phyloP scores from a whole-genome alignment of 139 green algal species.

The Diplosphaera chodatii region DNA sequence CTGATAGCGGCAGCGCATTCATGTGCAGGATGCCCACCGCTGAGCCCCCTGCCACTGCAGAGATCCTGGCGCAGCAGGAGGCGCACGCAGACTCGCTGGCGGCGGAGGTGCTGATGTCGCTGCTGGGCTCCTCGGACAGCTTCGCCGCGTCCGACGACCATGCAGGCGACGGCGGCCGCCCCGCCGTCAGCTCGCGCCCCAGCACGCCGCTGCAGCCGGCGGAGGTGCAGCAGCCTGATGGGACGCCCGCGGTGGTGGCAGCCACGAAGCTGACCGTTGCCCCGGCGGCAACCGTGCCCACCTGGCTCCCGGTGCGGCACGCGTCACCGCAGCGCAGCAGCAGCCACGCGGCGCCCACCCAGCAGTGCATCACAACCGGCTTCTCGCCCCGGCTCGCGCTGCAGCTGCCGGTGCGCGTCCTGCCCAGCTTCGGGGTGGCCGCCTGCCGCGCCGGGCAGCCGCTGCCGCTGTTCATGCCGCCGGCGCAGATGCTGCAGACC shows the following conservation, averaged over 20 bases:
- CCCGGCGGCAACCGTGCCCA: too few species aligned
- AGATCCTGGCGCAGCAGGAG: neutral
- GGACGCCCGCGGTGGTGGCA: too few species aligned
- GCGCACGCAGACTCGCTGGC: conserved; percentile 8
- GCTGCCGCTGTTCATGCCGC: neutral
- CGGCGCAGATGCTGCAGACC: neutral
- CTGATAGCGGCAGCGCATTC: too few species aligned
- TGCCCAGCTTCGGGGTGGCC: too few species aligned
- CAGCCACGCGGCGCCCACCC: neutral
- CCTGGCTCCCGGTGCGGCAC: too few species aligned
- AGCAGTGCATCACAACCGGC: neutral
- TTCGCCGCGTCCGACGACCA: neutral
- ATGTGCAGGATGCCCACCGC: too few species aligned
- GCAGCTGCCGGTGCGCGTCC: too few species aligned
- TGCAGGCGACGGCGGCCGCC: too few species aligned
- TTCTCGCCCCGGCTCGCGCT: neutral
- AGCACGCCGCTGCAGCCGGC: too few species aligned
- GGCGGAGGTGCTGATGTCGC: conserved; percentile 12
- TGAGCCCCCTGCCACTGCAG: too few species aligned
- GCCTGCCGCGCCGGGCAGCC: neutral
- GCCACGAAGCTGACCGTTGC: too few species aligned
- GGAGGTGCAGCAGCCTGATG: neutral
- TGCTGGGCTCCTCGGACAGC: conserved; percentile 1
- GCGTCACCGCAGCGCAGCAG: too few species aligned
- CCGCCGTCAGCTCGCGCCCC: neutral